Base-by-base conservation (phyloP, 306 rosid species). In the Elaeagnus macrophylla region DNA sequence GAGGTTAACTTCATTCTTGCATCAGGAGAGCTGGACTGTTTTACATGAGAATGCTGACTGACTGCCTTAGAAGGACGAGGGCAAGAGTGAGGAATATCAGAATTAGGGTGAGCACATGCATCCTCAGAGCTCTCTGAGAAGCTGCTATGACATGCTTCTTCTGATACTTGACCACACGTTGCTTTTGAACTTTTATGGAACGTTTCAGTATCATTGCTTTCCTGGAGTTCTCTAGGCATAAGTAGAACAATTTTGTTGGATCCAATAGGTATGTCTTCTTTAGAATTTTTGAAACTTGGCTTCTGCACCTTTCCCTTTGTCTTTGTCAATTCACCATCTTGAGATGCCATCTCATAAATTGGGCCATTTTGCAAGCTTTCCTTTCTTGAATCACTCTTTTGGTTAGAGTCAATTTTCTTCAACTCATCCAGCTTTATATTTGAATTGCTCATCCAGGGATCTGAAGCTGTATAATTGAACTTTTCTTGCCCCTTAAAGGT, bases 211-310 rank as follows among this genome's bases (percentile, higher is more conserved):
- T 79, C 73, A 65, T 49, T 62, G 56, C 51, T 61, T 68, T 62
- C 62, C 54, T 69, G 69, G 37, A 37, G 51, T 67, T 72, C 77
- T 54, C 68, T 61, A 5, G 85, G 86, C 69, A 78, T 43, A 67
- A 76, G 75, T 42, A 83, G 77, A 71, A 82, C 89, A 64, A 61
- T 61, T 10, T 81, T 69, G 70, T 78, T 66, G 63, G 59, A 68
- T 70, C 69, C 77, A 60, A 62, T 69, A 37, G 61, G 53, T 39
- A 65, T 54, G 56, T 15, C 81, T 56, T 51, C 73, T 53, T 63
- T 75, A 66, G 40, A 32, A 37, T 54, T 51, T 48, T 47, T 64
- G 54, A 54, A 61, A 53, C 56, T 62, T 25, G 69, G 73, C 66
- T 70, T 59, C 42, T 39, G 58, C 56, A 65, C 56, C 66, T 63